These are phyloP conservation scores for Ganoderma lingzhi DNA, from an alignment of 1,284 basidiomycete species.

Conservation along the genomic window DNA sequence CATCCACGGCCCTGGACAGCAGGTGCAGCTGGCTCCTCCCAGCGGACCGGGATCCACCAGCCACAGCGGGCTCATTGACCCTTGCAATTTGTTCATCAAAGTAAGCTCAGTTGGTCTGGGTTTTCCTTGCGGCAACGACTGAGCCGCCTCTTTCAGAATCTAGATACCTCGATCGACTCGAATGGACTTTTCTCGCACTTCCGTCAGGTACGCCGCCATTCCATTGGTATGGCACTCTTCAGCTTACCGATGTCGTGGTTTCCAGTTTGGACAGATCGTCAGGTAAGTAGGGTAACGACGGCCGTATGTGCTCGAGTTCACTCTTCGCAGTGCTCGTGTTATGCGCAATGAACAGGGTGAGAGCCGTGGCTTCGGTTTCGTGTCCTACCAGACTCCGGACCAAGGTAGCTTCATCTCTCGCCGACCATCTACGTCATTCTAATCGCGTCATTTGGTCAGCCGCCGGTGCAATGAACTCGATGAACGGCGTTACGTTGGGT, in stretches of 20 bases:
- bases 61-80: slow-evolving; percentile 88
- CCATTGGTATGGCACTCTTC: too few species aligned
- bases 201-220: slow-evolving; percentile 61
- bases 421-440: neutral
- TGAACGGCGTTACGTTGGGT: slow-evolving; percentile 81
- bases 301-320: slow-evolving; percentile 12
- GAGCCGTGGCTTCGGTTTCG: slow-evolving; percentile 95
- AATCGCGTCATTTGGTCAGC: slow-evolving; percentile 51
- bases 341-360: slow-evolving; percentile 90
- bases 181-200: slow-evolving; percentile 85
- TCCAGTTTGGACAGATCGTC: slow-evolving; percentile 84
- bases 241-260: neutral
- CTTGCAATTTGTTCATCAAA: slow-evolving; percentile 92
- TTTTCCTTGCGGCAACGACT: neutral
- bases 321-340: slow-evolving; percentile 77
- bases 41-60: slow-evolving; percentile 78
- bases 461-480: slow-evolving; percentile 72
- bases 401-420: slow-evolving; percentile 63
- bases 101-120: slow-evolving; percentile 45
- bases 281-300: slow-evolving; percentile 56
- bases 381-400: slow-evolving; percentile 85
- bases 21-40: slow-evolving; percentile 83
- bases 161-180: slow-evolving; percentile 86
- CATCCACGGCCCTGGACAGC: slow-evolving; percentile 88
- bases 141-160: slow-evolving; percentile 60